Evolutionary conservation across 2,329 filamentous ascomycete genomes (phyloP).

Genomic region (Myriosclerotinia duriaeana): DNA sequence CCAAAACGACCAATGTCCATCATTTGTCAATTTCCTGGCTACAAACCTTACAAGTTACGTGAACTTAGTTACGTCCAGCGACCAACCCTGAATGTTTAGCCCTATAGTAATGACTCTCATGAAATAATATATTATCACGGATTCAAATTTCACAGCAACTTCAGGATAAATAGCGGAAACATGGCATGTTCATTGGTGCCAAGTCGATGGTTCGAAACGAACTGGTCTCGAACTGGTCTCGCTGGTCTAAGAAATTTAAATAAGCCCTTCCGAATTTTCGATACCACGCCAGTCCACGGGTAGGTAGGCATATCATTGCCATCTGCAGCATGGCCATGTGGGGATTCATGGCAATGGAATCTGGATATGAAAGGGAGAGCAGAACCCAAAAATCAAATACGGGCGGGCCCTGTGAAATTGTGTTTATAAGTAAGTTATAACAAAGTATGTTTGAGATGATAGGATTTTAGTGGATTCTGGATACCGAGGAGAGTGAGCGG

Average conservation of each 20-base stretch:
- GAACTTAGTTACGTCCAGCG: too few species aligned
- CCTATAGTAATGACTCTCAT: neutral
- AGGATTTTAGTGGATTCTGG: neutral
- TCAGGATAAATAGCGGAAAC: neutral
- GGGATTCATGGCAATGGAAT: neutral
- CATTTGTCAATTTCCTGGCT: neutral
- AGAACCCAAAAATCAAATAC: neutral
- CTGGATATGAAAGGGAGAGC: conserved; percentile 7
- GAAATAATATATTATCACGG: neutral
- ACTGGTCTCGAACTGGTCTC: too few species aligned
- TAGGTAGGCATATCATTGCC: neutral
- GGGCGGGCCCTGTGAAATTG: neutral
- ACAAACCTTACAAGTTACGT: neutral
- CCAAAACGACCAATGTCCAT: neutral
- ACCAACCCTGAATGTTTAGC: neutral
- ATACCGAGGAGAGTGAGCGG: conserved; percentile 1
- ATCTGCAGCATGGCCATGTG: conserved; percentile 6
- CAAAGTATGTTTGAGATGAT: conserved; percentile 3
- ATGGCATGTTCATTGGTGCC: conserved; percentile 22
- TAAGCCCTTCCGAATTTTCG: conserved; percentile 6
- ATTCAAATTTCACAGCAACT: neutral
- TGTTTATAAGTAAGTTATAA: neutral
- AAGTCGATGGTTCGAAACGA: conserved; percentile 24
- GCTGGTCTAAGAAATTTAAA: neutral
- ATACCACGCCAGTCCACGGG: conserved; percentile 13